Percentiles rank a stretch among this genome's conserved stretches.
phyloP scores from a whole-genome alignment of 2,329 filamentous ascomycete genomes.

The Sarocladiaceae sp. region DNA sequence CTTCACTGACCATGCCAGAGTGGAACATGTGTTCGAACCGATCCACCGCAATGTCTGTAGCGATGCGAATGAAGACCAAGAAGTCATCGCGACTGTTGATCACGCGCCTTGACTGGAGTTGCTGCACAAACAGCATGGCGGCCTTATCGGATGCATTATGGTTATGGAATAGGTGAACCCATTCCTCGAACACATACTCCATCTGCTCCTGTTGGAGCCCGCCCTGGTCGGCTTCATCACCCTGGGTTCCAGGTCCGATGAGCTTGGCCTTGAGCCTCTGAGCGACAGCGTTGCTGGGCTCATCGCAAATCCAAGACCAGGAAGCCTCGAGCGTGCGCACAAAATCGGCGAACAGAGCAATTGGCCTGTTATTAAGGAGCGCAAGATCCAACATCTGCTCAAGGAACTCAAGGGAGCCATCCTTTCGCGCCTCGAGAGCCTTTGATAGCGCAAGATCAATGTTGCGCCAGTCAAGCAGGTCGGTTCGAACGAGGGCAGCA shows the following conservation, averaged over 20 bases:
- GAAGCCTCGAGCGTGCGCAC: slow-evolving; percentile 74
- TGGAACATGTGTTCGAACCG: slow-evolving; percentile 69
- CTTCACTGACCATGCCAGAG: slow-evolving; percentile 51
- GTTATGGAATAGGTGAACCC: slow-evolving; percentile 77
- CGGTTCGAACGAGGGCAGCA: slow-evolving; percentile 50
- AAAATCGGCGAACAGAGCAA: slow-evolving; percentile 79
- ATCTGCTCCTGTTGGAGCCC: slow-evolving; percentile 65
- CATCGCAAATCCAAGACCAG: slow-evolving; percentile 72
- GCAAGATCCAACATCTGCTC: slow-evolving; percentile 72
- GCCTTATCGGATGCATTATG: slow-evolving; percentile 68
- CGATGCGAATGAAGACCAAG: slow-evolving; percentile 70
- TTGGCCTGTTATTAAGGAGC: slow-evolving; percentile 69
- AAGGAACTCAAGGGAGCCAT: slow-evolving; percentile 71
- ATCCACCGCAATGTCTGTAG: slow-evolving; percentile 72
- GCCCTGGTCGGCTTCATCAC: slow-evolving; percentile 27
- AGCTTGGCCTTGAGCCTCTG: slow-evolving; percentile 65
- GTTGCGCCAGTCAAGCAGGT: slow-evolving; percentile 55
- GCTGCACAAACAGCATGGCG: slow-evolving; percentile 70
- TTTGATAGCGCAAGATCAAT: slow-evolving; percentile 69
- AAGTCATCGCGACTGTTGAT: slow-evolving; percentile 72
- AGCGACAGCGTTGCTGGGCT: slow-evolving; percentile 56
- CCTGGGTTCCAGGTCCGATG: slow-evolving; percentile 27
- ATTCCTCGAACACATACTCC: slow-evolving; percentile 94
- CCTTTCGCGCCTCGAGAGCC: slow-evolving; percentile 63
- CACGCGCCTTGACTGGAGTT: slow-evolving; percentile 69